phyloP scores from a whole-genome alignment of 192 early-diverging fungal genomes.

The Mortierella hygrophila region DNA sequence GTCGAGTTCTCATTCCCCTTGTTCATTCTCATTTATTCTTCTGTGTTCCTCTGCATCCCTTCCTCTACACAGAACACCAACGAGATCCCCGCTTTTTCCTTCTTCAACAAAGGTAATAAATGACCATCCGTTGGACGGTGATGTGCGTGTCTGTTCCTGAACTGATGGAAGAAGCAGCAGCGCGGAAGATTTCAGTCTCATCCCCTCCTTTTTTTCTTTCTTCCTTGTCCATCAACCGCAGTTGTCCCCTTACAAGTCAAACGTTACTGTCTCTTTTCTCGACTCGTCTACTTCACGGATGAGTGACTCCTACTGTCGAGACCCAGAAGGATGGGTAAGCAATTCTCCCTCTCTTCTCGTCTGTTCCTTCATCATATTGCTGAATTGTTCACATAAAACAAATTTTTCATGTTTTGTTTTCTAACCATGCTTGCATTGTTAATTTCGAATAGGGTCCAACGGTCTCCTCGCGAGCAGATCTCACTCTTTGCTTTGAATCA shows the following conservation, averaged over 20 bases:
- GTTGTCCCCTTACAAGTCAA: background rate
- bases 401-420: background rate
- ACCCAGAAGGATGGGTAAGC: conserved; percentile 8
- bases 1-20: too few relatives aligned
- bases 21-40: too few relatives aligned
- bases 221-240: background rate
- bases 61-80: too few relatives aligned
- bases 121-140: too few relatives aligned
- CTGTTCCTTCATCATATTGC: background rate
- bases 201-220: too few relatives aligned
- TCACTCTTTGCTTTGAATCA: conserved; percentile 15
- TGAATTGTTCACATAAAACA: background rate
- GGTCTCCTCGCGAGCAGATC: background rate
- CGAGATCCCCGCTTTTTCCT: too few relatives aligned
- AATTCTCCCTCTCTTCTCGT: background rate
- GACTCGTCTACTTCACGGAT: background rate
- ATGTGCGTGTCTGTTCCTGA: too few relatives aligned
- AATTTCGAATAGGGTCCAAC: background rate
- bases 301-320: conserved; percentile 3
- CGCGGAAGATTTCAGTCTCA: too few relatives aligned
- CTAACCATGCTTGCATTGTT: background rate
- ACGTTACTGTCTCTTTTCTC: background rate
- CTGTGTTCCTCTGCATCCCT: too few relatives aligned
- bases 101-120: too few relatives aligned
- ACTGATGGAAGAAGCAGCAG: too few relatives aligned